These are phyloP conservation scores for Ceriops decandra DNA, from an alignment of 345 rosid species.

Conservation along the genomic window DNA sequence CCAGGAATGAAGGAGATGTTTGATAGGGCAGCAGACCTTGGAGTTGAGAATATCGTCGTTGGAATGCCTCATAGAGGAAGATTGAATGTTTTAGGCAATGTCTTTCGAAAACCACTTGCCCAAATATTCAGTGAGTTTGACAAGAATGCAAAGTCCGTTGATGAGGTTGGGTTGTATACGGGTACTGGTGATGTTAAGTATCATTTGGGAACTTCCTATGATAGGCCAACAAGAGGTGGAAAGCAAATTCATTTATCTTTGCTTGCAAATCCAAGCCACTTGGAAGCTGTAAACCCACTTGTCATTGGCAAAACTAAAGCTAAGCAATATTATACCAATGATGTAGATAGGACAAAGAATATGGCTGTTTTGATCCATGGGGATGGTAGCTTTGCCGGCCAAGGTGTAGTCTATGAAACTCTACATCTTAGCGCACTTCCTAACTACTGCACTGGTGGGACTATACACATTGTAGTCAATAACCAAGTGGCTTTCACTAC, in stretches of 20 bases:
- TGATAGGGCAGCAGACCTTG: constrained; percentile 72
- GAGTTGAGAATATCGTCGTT: constrained; percentile 76
- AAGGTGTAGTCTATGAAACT: constrained; percentile 84
- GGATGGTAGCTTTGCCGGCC: constrained; percentile 89
- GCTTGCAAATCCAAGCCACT: constrained; percentile 86
- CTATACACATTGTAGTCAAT: constrained; percentile 80
- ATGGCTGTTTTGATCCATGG: constrained; percentile 79
- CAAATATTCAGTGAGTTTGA: constrained; percentile 80
- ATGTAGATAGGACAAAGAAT: constrained; percentile 58
- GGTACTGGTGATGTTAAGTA: constrained; percentile 87
- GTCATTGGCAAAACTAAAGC: constrained; percentile 81
- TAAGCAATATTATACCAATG: constrained; percentile 71
- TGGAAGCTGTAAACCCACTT: constrained; percentile 86
- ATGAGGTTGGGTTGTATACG: constrained; percentile 74
- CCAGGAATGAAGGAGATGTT: constrained; percentile 94
- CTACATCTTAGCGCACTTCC: constrained; percentile 87
- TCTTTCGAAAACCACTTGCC: constrained; percentile 70
- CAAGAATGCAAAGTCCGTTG: constrained; percentile 72
- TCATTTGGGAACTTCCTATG: constrained; percentile 83
- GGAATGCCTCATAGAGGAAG: constrained; percentile 82
- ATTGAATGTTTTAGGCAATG: constrained; percentile 75
- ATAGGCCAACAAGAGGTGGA: constrained; percentile 82
- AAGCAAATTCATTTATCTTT: constrained; percentile 75
- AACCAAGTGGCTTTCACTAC: constrained; percentile 90
- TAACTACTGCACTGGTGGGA: constrained; percentile 71